These are phyloP conservation scores for Bipolaris zeicola DNA, from an alignment of 2,329 filamentous ascomycete species.

Conservation along the genomic window DNA sequence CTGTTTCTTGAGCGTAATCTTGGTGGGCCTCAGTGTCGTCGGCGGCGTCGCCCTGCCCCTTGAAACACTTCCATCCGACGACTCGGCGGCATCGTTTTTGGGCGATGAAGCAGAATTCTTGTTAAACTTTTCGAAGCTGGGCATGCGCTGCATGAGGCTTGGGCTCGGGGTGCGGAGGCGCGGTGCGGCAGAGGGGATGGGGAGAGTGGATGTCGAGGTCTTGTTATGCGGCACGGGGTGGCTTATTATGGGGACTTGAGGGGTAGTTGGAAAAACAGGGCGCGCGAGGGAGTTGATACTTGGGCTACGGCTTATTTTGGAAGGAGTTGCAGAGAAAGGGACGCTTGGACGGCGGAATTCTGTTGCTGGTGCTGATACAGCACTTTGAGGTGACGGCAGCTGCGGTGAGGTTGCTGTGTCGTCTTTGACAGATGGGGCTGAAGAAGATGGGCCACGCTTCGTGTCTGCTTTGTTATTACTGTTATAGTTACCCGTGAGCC, in stretches of 20 bases:
- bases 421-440: slow-evolving; percentile 12
- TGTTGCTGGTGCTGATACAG: slow-evolving; percentile 22
- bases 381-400: slow-evolving; percentile 21
- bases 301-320: slow-evolving; percentile 31
- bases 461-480: slow-evolving; percentile 8
- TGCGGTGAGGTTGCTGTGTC: slow-evolving; percentile 25
- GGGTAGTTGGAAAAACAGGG: slow-evolving; percentile 38
- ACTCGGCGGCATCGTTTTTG: slow-evolving; percentile 8
- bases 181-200: slow-evolving; percentile 29
- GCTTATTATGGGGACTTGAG: slow-evolving; percentile 29
- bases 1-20: slow-evolving; percentile 52
- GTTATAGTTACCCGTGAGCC: slow-evolving; percentile 18
- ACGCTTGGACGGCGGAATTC: slow-evolving; percentile 41
- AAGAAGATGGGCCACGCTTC: slow-evolving; percentile 10
- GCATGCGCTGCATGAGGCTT: slow-evolving; percentile 54
- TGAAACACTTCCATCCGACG: slow-evolving; percentile 10
- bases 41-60: slow-evolving; percentile 27
- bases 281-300: slow-evolving; percentile 47
- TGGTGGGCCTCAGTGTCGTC: slow-evolving; percentile 35
- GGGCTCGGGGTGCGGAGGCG: slow-evolving; percentile 48
- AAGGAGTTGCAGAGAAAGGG: slow-evolving; percentile 31
- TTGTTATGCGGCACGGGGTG: slow-evolving; percentile 36
- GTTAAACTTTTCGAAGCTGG: slow-evolving; percentile 47
- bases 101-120: slow-evolving; percentile 16
- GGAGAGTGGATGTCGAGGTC: slow-evolving; percentile 33